Base-by-base conservation (phyloP, 2,329 filamentous ascomycete genomes). In the Apiospora rasikravindrae region DNA sequence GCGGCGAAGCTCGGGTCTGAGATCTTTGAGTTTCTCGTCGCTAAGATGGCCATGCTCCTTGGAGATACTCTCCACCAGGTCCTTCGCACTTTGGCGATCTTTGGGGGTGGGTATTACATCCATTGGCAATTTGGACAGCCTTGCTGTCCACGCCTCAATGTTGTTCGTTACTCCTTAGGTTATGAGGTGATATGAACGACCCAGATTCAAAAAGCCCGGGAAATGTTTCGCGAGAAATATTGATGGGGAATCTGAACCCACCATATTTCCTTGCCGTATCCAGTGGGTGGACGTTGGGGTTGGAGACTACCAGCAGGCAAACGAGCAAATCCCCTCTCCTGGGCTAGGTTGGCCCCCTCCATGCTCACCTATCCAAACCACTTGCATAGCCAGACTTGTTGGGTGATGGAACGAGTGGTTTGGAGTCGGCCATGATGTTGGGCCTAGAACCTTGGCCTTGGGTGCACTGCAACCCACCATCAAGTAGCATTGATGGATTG, bases 21-120 rank as follows among this genome's bases (percentile, higher is more conserved):
- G 69, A 16, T n/a, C 26, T 6, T 29, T 24, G 6, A 74, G 70
- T 0, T 70, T 57, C 10, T 77, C 74, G 29, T 73, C 71, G 8
- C 67, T 67, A 1, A 78, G 24, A 64, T 77, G 75, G 61, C 77
- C 77, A 76, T 78, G 76, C 1, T 76, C 73, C 4, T 71, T 66
- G 4, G 74, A 67, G 57, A 78, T 77, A 0, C 49, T 44, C 40
- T 73, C 44, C 42, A 78, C 76, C 40, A 78, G 51, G 2, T 0
- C 53, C 10, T n/a, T 61, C 8, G 53, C 53, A 37, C 29, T 61
- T 1, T 37, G 29, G 2, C 53, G 53, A 22, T 57, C 51, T 11
- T 22, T 8, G 1, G 51, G 51, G 7, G 33, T 10, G 4, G 26
- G 5, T 26, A 33, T 57, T 24, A 19, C 3, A 2, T 45, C 44